Conservation (phyloP, 2,329 filamentous ascomycete genomes). For the Albophoma yamanashiensis region DNA sequence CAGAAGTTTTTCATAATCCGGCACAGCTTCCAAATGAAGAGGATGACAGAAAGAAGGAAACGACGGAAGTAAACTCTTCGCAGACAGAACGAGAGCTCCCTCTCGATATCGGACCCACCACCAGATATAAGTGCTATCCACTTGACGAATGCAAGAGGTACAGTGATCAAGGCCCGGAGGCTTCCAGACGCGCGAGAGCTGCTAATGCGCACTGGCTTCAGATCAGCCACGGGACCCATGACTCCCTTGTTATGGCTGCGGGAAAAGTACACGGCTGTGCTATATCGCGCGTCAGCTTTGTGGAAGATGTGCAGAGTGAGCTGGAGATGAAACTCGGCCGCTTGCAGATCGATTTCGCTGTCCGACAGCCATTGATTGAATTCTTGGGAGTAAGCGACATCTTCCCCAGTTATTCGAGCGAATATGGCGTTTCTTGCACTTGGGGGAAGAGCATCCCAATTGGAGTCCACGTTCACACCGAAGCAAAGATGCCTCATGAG, state of each 20-base stretch:
- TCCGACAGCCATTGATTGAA: conserved; percentile 13
- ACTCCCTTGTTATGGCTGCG: not conserved
- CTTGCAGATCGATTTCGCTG: conserved; percentile 13
- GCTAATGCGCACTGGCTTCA: conserved; percentile 1
- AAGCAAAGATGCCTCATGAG: conserved; percentile 22
- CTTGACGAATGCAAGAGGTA: conserved; percentile 17
- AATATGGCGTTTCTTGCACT: conserved; percentile 18
- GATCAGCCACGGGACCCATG: conserved; percentile 4
- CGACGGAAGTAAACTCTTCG: conserved; percentile 13
- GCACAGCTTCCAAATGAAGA: conserved; percentile 20
- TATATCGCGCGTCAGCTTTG: conserved; percentile 5
- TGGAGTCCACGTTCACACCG: conserved; percentile 17
- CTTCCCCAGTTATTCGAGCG: conserved; percentile 15
- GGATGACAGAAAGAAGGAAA: conserved; percentile 12
- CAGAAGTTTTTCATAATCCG: conserved; percentile 19
- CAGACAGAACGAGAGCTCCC: conserved; percentile 23
- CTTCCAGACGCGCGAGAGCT: not conserved
- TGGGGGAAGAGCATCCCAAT: conserved; percentile 19
- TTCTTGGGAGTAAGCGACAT: conserved; percentile 10
- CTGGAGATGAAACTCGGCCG: conserved; percentile 16
- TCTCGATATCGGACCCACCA: conserved; percentile 22
- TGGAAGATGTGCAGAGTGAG: conserved; percentile 10
- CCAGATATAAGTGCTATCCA: conserved; percentile 23
- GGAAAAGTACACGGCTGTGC: conserved; percentile 1
- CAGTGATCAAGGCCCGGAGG: conserved; percentile 5